Base-by-base conservation (phyloP, 2,329 filamentous ascomycete genomes). In the Basipetospora chlamydospora region DNA sequence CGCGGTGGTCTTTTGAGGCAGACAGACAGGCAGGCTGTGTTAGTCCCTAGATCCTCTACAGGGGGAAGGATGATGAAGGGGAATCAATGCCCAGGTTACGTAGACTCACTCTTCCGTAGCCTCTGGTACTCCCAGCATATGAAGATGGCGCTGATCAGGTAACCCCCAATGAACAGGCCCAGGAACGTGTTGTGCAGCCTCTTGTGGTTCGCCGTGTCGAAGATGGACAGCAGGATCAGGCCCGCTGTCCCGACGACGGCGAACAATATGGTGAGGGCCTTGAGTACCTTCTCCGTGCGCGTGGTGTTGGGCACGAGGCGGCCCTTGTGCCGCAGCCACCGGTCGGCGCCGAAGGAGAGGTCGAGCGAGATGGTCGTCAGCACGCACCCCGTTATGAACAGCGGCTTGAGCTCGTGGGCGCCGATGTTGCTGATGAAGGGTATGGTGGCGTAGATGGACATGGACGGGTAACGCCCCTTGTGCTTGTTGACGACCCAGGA, bases 111-210 rank as follows among this genome's bases (percentile, higher is more conserved):
- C 37, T 80, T 75, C 18, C 86, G 85, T 2, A 96, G 68, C 3
- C 83, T 77, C 49, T 90, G 80, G 55, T 93, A 95, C 55, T 95
- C 86, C 61, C 74, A 77, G 63, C 87, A 95, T 45, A 88, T 80
- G 57, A 87, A 88, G 46, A 95, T 69, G 39, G 88, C 87, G 4
- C 78, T 84, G 38, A 94, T 52, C 37, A 95, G 63, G 55, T 93
- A 96, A 23, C 85, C 90, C 11, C 57, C 75, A 53, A 95, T 84
- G 56, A 98, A 98, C 35, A 95, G 57, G 1, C 72, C 58, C 25
- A 98, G 60, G 58, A 93, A 93, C 2, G 74, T 63, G 49, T 84
- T 66, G 53, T 98, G 90, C 40, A 81, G 53, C 2, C 46, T 56
- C 2, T 66, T 65, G 53, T 94, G 73, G 38, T 64, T 61, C n/a